Evolutionary conservation across 768 basidiomycete species (phyloP).

Genomic region (Leccinum pellstonianum): DNA sequence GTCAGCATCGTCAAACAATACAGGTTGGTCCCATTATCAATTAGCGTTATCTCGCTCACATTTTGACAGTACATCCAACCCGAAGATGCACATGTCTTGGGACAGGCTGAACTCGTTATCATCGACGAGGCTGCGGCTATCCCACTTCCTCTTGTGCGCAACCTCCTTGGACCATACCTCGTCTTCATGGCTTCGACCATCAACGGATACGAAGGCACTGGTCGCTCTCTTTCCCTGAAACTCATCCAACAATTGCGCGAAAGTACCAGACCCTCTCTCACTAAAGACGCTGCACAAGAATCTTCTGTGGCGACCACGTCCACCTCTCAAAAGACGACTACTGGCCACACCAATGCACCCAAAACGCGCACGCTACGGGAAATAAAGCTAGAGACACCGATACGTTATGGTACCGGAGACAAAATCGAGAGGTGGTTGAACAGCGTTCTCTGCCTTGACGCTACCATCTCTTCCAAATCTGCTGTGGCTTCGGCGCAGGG

Average conservation of each 20-base stretch:
- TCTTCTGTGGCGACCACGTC: constrained; percentile 36
- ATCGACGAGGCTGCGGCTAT: constrained; percentile 99
- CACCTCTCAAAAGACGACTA: constrained; percentile 49
- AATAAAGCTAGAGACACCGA: constrained; percentile 93
- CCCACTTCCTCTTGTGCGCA: constrained; percentile 91
- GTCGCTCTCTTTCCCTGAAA: constrained; percentile 97
- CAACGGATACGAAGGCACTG: constrained; percentile 99
- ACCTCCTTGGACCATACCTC: constrained; percentile 93
- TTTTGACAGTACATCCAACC: constrained; percentile 90
- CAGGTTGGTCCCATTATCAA: constrained; percentile 55
- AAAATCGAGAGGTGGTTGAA: constrained; percentile 95
- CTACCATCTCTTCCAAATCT: constrained; percentile 56
- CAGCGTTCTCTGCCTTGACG: constrained; percentile 84
- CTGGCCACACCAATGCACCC: constrained; percentile 56
- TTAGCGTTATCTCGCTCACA: constrained; percentile 1
- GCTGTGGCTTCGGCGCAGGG: constrained; percentile 51
- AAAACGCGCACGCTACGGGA: constrained; percentile 76
- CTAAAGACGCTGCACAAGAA: constrained; percentile 55
- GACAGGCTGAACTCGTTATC: constrained; percentile 95
- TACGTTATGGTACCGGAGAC: constrained; percentile 87
- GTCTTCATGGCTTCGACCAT: constrained; percentile 99
- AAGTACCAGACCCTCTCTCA: constrained; percentile 75
- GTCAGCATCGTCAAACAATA: constrained; percentile 92
- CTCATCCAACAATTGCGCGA: constrained; percentile 96
- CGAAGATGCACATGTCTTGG: constrained; percentile 94